These are phyloP conservation scores for Saxispiralis lemnorum DNA, from an alignment of 495 filamentous ascomycete species.

Conservation along the genomic window DNA sequence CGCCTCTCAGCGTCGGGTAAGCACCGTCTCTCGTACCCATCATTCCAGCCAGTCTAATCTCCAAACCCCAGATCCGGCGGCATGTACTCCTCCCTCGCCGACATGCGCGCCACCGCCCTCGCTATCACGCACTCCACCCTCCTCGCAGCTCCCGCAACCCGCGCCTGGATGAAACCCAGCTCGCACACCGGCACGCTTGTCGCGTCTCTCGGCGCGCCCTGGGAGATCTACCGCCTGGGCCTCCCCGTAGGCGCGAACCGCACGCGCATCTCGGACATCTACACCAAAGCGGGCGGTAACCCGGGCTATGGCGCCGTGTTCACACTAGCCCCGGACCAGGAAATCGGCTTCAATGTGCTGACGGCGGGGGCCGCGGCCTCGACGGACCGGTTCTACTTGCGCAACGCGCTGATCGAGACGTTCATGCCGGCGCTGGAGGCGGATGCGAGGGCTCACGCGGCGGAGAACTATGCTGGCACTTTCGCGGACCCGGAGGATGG, in stretches of 20 bases:
- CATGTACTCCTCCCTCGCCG: constrained; percentile 35
- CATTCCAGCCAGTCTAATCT: not conserved
- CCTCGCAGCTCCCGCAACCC: constrained; percentile 28
- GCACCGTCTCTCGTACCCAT: constrained; percentile 1
- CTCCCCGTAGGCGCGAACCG: constrained; percentile 4
- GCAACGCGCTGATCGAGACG: too few species aligned
- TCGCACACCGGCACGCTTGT: constrained; percentile 31
- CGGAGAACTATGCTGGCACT: too few species aligned
- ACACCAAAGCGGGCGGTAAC: constrained; percentile 36
- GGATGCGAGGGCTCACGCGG: too few species aligned
- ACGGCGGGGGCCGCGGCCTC: constrained; percentile 22
- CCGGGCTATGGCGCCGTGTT: constrained; percentile 30
- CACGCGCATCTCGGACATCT: constrained; percentile 29
- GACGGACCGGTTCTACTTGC: constrained; percentile 14
- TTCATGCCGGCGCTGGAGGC: too few species aligned
- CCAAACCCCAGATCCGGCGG: constrained; percentile 31
- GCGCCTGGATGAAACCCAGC: constrained; percentile 40
- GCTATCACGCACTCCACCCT: constrained; percentile 36
- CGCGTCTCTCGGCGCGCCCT: constrained; percentile 36
- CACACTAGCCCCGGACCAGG: constrained; percentile 34
- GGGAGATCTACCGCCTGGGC: constrained; percentile 34
- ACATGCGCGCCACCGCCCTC: constrained; percentile 36
- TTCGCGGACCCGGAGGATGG: too few species aligned
- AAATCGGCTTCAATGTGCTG: constrained; percentile 34
- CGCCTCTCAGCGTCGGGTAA: constrained; percentile 31